Conservation (phyloP, 2,329 filamentous ascomycete genomes). For the Hysterium pulicare region DNA sequence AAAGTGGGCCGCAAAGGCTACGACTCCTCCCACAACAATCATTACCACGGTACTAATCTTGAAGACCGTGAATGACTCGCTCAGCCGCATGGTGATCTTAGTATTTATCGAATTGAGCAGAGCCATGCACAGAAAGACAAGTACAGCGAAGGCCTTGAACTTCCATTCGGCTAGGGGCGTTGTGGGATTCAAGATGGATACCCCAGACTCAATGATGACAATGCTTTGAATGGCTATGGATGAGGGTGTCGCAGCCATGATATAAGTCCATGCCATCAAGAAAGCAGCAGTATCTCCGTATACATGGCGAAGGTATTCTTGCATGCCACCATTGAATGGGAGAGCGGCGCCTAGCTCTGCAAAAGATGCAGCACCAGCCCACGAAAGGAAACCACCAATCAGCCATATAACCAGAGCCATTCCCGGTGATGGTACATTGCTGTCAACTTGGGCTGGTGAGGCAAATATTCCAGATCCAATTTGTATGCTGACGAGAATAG, state of each 20-base stretch:
- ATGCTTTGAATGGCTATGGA: constrained; percentile 63
- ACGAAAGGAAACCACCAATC: constrained; percentile 59
- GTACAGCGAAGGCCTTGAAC: constrained; percentile 37
- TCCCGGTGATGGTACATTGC: constrained; percentile 61
- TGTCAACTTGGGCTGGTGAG: constrained; percentile 60
- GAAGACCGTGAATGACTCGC: constrained; percentile 42
- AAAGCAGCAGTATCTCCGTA: constrained; percentile 62
- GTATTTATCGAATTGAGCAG: constrained; percentile 45
- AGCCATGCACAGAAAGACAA: constrained; percentile 39
- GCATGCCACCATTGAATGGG: constrained; percentile 61
- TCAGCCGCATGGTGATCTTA: constrained; percentile 38
- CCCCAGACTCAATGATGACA: constrained; percentile 53
- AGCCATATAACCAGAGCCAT: constrained; percentile 59
- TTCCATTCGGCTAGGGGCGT: constrained; percentile 14
- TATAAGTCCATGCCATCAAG: constrained; percentile 63
- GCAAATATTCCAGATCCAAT: constrained; percentile 65
- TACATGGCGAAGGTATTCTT: constrained; percentile 60
- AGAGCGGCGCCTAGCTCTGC: constrained; percentile 63
- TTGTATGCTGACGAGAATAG: constrained; percentile 55
- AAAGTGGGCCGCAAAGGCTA: constrained; percentile 29
- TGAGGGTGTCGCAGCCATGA: constrained; percentile 62
- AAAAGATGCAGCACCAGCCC: constrained; percentile 62
- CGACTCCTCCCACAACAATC: constrained; percentile 28
- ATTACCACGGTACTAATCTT: constrained; percentile 32
- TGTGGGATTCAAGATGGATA: constrained; percentile 51